Base-by-base conservation (phyloP, 208 protist genomes). In the Borovskyia barvae region DNA sequence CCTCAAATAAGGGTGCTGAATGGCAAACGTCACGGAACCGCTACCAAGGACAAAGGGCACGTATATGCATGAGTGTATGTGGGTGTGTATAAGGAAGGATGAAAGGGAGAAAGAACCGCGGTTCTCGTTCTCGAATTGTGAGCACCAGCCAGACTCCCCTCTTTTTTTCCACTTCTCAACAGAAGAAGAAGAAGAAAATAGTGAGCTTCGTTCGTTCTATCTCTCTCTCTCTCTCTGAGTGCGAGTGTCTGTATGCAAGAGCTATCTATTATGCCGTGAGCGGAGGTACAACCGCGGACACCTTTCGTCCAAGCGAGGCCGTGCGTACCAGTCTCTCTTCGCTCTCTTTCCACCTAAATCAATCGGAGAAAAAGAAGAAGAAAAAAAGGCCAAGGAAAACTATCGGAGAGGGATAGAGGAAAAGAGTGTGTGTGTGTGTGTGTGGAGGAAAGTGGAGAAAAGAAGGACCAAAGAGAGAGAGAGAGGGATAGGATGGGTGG, bases 321-420 rank as follows among this genome's bases (percentile, higher is more conserved):
- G n/a, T n/a, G n/a, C n/a, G n/a, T n/a, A n/a, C n/a, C n/a, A n/a
- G n/a, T n/a, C n/a, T n/a, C n/a, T n/a, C n/a, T n/a, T n/a, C n/a
- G 36, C 20, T n/a, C 17, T 19, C 9, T 9, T 1, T 7, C 8
- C 8, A 39, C 0, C n/a, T 32, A 30, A 43, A 41, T 41, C 32
- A 24, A 39, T 36, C 20, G 14, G 48, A 14, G 25, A 65, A 57
- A 7, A 39, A 22, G 20, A 20, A 39, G 28, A 22, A 26, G 14
- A 58, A 65, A 37, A 65, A 8, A 41, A 67, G 42, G 5, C 20
- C 58, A 32, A 39, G 50, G 12, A 46, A 1, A 20, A 41, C 45
- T n/a, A n/a, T n/a, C n/a, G n/a, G n/a, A n/a, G n/a, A n/a, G n/a
- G n/a, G n/a, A n/a, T n/a, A n/a, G n/a, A n/a, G n/a, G n/a, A n/a